phyloP scores from a whole-genome alignment of 1,284 basidiomycete species.

The Thecaphora thlaspeos region DNA sequence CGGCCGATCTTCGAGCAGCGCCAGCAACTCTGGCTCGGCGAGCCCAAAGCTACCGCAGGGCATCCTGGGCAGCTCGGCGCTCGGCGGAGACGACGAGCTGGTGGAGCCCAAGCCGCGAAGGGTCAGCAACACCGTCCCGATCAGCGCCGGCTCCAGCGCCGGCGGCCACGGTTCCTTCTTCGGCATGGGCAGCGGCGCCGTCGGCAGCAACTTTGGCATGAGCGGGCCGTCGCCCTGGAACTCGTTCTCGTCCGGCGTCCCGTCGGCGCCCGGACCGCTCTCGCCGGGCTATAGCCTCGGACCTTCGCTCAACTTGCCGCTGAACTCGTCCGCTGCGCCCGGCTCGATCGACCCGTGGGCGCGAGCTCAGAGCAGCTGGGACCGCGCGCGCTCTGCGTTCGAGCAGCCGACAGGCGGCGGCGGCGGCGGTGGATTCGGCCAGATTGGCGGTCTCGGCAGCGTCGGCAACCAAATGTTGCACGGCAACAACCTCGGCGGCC shows the following conservation, averaged over 20 bases:
- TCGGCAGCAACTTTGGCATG: slow-evolving; percentile 15
- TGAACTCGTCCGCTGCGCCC: slow-evolving; percentile 6
- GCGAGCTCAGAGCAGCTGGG: slow-evolving; percentile 38
- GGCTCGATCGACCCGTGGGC: slow-evolving; percentile 37
- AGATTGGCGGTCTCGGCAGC: too few relatives aligned
- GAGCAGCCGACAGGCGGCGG: slow-evolving; percentile 34
- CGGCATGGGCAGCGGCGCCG: slow-evolving; percentile 10
- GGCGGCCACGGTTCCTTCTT: slow-evolving; percentile 29
- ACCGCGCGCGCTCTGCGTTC: slow-evolving; percentile 52
- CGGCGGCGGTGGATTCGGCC: too few relatives aligned
- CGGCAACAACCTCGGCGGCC: slow-evolving; percentile 9
- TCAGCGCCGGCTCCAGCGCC: slow-evolving; percentile 22
- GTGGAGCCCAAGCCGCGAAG: slow-evolving; percentile 50
- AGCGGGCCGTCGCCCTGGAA: slow-evolving; percentile 33
- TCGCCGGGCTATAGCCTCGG: slow-evolving; percentile 20
- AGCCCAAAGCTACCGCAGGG: slow-evolving; percentile 41
- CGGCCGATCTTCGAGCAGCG: slow-evolving; percentile 29
- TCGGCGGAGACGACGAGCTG: slow-evolving; percentile 56
- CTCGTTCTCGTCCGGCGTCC: slow-evolving; percentile 26
- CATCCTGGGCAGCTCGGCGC: slow-evolving; percentile 55
- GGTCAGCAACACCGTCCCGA: slow-evolving; percentile 42
- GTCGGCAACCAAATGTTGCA: neutral
- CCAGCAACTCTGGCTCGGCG: slow-evolving; percentile 30
- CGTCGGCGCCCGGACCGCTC: slow-evolving; percentile 23
- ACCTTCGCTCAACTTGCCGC: too few relatives aligned